Base-by-base conservation (phyloP, 2,329 filamentous ascomycete genomes). In the Ceratocystiopsis minuta region DNA sequence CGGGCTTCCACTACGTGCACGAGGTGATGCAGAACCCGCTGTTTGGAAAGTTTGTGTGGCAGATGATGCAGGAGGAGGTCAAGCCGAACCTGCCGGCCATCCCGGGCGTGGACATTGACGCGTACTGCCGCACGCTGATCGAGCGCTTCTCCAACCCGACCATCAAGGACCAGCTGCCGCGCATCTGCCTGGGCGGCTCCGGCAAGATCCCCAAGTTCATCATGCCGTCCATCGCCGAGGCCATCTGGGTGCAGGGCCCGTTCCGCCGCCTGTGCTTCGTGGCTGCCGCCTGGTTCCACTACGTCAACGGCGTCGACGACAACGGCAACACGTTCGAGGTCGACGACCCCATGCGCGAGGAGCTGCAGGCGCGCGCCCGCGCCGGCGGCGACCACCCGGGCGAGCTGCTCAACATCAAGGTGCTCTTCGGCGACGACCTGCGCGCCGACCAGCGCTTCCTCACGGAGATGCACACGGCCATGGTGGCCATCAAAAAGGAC, bases 141-240 rank as follows among this genome's bases (percentile, higher is more conserved):
- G 65, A 67, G 54, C 67, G 67, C 34, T 70, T 70, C 58, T 63
- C 64, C 51, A 70, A 70, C 63, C 66, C 67, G 0, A 68, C 66
- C 42, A 69, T 70, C 51, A 68, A 63, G 65, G 67, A 70, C 45
- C 66, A 69, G 55, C 58, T 70, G 43, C 62, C 65, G 34, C 67
- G 67, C 34, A 56, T 70, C 45, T 64, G 63, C 45, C 61, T 70
- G 17, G 64, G 64, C 52, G 66, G 60, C 17, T 68, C 66, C 6
- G 67, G 67, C 57, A 70, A 70, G 62, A 62, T 70, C 34, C 67
- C 67, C 0, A 65, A 65, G 55, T 65, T 65, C 57, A 62, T 65
- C 58, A 65, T 64, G 61, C 62, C 62, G 11, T 63, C 61, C 28
- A 58, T 65, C 44, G 62, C 62, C 44, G 62, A 65, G 57, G 52